Evolutionary conservation across 768 basidiomycete genomes (phyloP), one percentile per base, ranked within the genome.

Genomic region (Peribolospora kevripleyi): DNA sequence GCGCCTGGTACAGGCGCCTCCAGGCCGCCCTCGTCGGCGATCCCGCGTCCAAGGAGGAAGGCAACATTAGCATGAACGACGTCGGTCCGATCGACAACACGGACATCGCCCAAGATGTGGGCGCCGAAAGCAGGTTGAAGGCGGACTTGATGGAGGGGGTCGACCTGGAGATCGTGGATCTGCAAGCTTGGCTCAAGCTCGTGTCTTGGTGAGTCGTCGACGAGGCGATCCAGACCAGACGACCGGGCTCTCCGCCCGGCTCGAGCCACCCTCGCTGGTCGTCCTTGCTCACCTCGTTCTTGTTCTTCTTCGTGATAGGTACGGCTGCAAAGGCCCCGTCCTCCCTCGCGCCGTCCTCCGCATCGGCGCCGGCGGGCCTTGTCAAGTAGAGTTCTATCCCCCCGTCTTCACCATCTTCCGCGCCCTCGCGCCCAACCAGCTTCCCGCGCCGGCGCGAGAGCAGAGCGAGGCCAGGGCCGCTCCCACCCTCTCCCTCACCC

Each of bases 1-100:
- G 74, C 51, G 61, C 62, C 25, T 91, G 86, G 86, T 82, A 75
- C 70, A 74, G 74, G 56, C 75, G 77, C 42, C 90, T 82, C 80
- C 68, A 73, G 58, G 76, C 75, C 61, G 84, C 82, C 8, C 80
- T 80, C 63, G 73, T 49, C 25, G 82, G 81, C 37, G 50, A 51
- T 25, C 56, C 52, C n/a, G 47, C 54, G 10, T 8, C 43, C 46
- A 61, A 61, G 51, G 54, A 68, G 73, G 79, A 61, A 2, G 64
- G 82, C 41, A 69, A 72, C 57, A 46, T 58, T 25, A 36, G 51
- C 13, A 50, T 59, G 6, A 59, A 55, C 10, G 42, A 54, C 36
- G 56, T 67, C 8, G 80, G 79, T 37, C 76, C 83, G 40, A 76
- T 90, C 52, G 76, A 87, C 65, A 90, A 88, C 66, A 69, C 76